phyloP scores from a whole-genome alignment of 345 rosid species.

The Raphanus raphanistrum region DNA sequence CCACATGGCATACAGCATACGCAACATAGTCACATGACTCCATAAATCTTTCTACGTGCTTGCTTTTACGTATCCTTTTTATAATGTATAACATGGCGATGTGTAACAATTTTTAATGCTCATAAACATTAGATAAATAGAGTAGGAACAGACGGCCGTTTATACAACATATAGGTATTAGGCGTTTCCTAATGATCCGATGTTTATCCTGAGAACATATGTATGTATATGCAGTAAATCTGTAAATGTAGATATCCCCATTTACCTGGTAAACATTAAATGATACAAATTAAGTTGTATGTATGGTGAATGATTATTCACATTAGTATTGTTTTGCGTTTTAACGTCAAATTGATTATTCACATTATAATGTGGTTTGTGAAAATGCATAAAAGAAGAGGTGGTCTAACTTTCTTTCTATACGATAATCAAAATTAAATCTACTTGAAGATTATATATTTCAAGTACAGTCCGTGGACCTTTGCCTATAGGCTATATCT shows the following conservation, averaged over 20 bases:
- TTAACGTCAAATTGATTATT: not conserved
- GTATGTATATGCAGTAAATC: not conserved
- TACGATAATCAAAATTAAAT: not conserved
- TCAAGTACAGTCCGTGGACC: slow-evolving; percentile 38
- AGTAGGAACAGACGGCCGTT: not conserved
- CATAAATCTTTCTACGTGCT: slow-evolving; percentile 1
- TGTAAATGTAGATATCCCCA: not conserved
- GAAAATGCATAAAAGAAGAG: not conserved
- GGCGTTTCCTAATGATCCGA: not conserved
- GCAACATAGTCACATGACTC: slow-evolving; percentile 37
- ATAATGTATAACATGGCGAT: not conserved
- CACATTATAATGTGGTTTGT: not conserved
- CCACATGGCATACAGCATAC: slow-evolving; percentile 38
- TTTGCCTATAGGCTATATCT: not conserved
- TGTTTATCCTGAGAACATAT: not conserved
- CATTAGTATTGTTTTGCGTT: not conserved
- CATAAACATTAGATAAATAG: not conserved
- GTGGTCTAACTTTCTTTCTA: not conserved
- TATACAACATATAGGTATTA: slow-evolving; percentile 7
- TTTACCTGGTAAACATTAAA: not conserved
- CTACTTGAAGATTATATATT: slow-evolving; percentile 1
- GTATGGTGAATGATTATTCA: not conserved
- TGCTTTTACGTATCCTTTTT: slow-evolving; percentile 20
- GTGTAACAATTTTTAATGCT: not conserved
- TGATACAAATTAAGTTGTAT: not conserved